phyloP scores from a whole-genome alignment of 164 flowering plant species.

The Dillenia suffruticosa region DNA sequence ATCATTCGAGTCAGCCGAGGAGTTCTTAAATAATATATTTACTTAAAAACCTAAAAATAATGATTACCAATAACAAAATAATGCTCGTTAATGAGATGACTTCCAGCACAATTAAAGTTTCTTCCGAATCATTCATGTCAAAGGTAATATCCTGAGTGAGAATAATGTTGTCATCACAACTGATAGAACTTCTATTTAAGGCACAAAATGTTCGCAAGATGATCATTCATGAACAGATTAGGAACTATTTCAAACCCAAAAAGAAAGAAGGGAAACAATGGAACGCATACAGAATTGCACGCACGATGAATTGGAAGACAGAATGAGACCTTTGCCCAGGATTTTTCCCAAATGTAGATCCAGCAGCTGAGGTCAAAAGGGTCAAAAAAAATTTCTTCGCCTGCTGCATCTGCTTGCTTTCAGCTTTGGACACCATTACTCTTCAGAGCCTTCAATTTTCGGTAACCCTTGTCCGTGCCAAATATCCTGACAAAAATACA shows the following conservation, averaged over 20 bases:
- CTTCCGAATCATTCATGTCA: neutral
- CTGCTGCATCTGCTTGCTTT: constrained; percentile 27
- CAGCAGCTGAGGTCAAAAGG: constrained; percentile 3
- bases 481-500: constrained; percentile 59
- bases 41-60: too few relatives aligned
- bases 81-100: too few relatives aligned
- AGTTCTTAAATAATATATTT: too few relatives aligned
- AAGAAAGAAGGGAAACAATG: neutral
- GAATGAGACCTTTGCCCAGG: constrained; percentile 8
- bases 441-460: constrained; percentile 79
- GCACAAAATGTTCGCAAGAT: constrained; percentile 6
- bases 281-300: constrained; percentile 1
- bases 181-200: neutral
- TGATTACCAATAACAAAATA: too few relatives aligned
- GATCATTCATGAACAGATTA: neutral
- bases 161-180: neutral
- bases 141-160: neutral
- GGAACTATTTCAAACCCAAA: constrained; percentile 7
- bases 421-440: constrained; percentile 29
- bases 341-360: constrained; percentile 6
- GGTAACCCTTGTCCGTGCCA: constrained; percentile 90
- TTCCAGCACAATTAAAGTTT: neutral
- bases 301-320: constrained; percentile 3
- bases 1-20: too few relatives aligned
- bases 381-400: neutral